Conservation (phyloP, 352 stramenopile species). For the Pythium sp. region DNA sequence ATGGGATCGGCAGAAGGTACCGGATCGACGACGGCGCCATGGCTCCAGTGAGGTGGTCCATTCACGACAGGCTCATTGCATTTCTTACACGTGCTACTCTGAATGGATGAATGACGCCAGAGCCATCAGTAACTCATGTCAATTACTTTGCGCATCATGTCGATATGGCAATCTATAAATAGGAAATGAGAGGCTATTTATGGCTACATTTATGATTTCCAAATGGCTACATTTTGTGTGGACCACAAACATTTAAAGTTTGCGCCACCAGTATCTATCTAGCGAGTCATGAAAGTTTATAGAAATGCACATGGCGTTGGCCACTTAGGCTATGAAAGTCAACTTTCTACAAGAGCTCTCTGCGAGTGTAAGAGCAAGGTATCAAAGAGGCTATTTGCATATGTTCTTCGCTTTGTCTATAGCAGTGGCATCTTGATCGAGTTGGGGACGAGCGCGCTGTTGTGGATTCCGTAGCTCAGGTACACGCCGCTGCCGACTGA, state of each 20-base stretch:
- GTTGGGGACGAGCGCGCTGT: conserved; percentile 53
- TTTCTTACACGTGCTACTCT: background rate
- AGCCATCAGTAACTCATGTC: background rate
- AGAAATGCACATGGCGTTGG: background rate
- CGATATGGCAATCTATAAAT: background rate
- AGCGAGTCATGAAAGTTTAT: background rate
- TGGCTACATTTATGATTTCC: conserved; percentile 4
- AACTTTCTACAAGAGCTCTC: background rate
- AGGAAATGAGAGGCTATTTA: background rate
- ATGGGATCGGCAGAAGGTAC: conserved; percentile 12
- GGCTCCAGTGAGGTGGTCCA: background rate
- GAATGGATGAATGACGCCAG: background rate
- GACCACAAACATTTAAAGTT: background rate
- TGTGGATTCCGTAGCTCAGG: conserved; percentile 72
- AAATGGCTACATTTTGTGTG: background rate
- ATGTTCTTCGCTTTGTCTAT: conserved; percentile 8
- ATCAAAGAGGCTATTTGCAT: background rate
- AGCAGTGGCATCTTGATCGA: conserved; percentile 18
- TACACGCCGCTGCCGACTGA: conserved; percentile 62
- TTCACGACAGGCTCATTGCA: background rate
- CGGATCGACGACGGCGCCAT: conserved; percentile 12
- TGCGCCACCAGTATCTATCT: background rate
- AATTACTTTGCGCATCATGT: background rate
- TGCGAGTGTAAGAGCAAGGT: background rate
- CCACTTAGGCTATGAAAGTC: background rate